Conservation (phyloP, 345 rosid species). For the Eucalyptus curtisii region DNA sequence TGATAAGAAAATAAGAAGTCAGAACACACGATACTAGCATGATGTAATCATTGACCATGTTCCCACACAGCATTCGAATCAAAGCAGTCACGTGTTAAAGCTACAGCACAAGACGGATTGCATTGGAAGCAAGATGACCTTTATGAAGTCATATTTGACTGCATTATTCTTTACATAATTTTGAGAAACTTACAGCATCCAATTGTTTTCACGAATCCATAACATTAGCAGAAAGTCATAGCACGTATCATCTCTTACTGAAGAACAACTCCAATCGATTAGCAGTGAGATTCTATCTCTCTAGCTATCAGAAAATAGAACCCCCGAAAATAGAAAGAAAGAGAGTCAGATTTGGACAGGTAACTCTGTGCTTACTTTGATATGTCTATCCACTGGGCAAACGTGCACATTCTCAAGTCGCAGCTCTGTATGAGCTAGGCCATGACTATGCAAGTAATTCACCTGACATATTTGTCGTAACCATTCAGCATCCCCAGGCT, state of each 20-base stretch:
- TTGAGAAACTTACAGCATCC: background rate
- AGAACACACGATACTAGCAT: background rate
- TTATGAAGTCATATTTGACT: background rate
- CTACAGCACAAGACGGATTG: background rate
- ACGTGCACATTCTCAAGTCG: conserved; percentile 93
- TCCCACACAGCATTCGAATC: background rate
- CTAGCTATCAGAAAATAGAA: background rate
- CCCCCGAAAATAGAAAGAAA: background rate
- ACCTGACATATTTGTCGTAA: conserved; percentile 37
- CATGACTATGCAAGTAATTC: conserved; percentile 95
- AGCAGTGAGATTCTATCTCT: background rate
- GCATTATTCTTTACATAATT: background rate
- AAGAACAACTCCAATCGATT: background rate
- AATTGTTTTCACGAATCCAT: background rate
- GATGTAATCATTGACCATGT: background rate
- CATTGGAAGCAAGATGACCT: background rate
- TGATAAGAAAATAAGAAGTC: background rate
- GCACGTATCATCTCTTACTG: background rate
- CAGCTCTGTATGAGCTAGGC: conserved; percentile 95
- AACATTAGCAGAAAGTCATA: background rate
- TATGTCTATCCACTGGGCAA: conserved; percentile 93
- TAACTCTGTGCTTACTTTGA: conserved; percentile 46
- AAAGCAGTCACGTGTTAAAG: background rate
- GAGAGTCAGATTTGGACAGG: background rate
- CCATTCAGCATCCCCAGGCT: background rate